Evolutionary conservation across 139 green algal genomes (phyloP).

Genomic region (Picochlorum sp.): DNA sequence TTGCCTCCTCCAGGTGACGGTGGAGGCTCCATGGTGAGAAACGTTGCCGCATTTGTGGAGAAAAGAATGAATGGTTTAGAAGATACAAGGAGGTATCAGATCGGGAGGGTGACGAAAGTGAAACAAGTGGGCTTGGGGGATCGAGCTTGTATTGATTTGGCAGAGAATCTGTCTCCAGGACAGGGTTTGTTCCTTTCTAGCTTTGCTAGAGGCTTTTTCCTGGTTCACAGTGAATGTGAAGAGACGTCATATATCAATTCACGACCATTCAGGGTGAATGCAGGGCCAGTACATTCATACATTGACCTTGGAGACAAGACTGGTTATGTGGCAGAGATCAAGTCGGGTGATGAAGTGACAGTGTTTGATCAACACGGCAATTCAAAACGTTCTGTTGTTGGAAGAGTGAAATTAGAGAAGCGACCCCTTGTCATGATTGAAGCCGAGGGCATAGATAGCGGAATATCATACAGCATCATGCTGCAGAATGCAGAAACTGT

Average conservation of each 20-base stretch:
- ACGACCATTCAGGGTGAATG: constrained; percentile 90
- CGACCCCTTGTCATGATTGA: constrained; percentile 72
- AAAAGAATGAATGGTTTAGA: constrained; percentile 3
- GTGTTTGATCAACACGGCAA: constrained; percentile 54
- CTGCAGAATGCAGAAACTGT: constrained; percentile 94
- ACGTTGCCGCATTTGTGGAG: constrained; percentile 51
- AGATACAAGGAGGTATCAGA: constrained; percentile 14
- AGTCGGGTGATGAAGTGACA: constrained; percentile 44
- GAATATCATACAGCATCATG: constrained; percentile 42
- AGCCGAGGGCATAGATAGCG: constrained; percentile 37
- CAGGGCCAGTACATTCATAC: constrained; percentile 80
- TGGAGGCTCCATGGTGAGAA: constrained; percentile 1
- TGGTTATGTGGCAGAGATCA: constrained; percentile 78
- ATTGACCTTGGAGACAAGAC: constrained; percentile 30
- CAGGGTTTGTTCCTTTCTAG: constrained; percentile 84
- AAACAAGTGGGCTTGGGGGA: constrained; percentile 68
- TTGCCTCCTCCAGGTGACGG: constrained; percentile 21
- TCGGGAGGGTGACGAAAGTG: constrained; percentile 45
- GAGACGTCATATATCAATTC: constrained; percentile 70
- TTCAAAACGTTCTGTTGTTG: constrained; percentile 51
- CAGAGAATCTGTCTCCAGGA: constrained; percentile 52
- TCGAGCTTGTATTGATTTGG: constrained; percentile 62
- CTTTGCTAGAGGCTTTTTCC: constrained; percentile 75
- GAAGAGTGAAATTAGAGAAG: constrained; percentile 67
- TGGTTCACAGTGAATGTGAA: constrained; percentile 77